Conservation (phyloP, 179 eudicot species). For the Camellia oleifera region DNA sequence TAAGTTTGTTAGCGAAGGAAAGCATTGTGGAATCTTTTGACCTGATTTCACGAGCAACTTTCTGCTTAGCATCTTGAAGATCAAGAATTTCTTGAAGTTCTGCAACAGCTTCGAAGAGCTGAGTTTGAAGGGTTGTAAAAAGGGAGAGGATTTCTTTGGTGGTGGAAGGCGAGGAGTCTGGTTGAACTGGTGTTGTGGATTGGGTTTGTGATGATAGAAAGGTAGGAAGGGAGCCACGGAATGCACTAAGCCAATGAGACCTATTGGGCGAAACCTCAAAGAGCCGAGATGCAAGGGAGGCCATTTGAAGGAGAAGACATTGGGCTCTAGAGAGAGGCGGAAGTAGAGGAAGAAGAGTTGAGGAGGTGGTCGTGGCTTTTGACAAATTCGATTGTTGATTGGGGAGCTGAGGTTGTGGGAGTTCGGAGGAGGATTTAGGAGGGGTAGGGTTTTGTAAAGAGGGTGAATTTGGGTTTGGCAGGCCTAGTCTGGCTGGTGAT, state of each 20-base stretch:
- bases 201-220: conserved; percentile 62
- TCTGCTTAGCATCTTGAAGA: conserved; percentile 81
- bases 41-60: conserved; percentile 54
- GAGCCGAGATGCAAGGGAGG: conserved; percentile 72
- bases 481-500: conserved; percentile 91
- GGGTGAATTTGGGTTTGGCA: conserved; percentile 91
- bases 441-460: conserved; percentile 63
- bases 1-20: conserved; percentile 81
- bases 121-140: conserved; percentile 77
- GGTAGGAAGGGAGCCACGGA: conserved; percentile 85
- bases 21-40: conserved; percentile 65
- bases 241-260: conserved; percentile 72
- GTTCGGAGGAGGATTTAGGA: conserved; percentile 58
- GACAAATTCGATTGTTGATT: conserved; percentile 40
- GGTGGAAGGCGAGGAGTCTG: conserved; percentile 55
- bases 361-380: conserved; percentile 47
- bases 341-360: conserved; percentile 76
- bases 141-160: conserved; percentile 62
- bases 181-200: conserved; percentile 34
- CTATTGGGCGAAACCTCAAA: conserved; percentile 88
- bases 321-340: conserved; percentile 91
- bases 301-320: conserved; percentile 79
- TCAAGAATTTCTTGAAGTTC: conserved; percentile 95
- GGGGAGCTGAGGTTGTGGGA: conserved; percentile 49
- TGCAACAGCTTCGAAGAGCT: conserved; percentile 79